These are phyloP conservation scores for Colletotrichum plurivorum DNA, from an alignment of 2,329 filamentous ascomycete species.

Conservation along the genomic window DNA sequence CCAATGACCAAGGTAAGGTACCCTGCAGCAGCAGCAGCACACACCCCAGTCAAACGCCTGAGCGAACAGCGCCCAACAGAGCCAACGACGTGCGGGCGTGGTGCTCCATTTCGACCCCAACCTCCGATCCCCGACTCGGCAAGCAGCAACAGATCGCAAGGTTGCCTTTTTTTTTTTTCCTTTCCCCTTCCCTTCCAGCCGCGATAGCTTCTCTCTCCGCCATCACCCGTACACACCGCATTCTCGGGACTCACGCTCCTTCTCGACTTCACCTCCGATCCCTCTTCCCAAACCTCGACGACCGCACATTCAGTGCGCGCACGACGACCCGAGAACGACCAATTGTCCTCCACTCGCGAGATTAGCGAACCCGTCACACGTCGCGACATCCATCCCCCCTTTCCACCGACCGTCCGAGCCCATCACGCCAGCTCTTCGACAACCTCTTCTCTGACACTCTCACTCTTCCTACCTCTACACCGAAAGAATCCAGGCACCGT, in stretches of 20 bases:
- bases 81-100: not conserved
- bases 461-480: conserved; percentile 20
- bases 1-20: not conserved
- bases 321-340: not conserved
- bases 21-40: not conserved
- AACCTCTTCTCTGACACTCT: not conserved
- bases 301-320: conserved; percentile 17
- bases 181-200: not conserved
- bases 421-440: conserved; percentile 18
- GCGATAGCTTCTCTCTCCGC: conserved; percentile 26
- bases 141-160: conserved; percentile 34
- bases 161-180: conserved; percentile 14
- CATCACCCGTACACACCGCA: conserved; percentile 8
- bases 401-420: conserved; percentile 4
- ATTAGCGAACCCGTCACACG: conserved; percentile 18
- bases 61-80: conserved; percentile 14
- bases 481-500: not conserved
- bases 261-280: not conserved
- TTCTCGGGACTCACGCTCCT: conserved; percentile 19
- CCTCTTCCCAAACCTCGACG: conserved; percentile 6
- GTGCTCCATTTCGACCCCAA: conserved; percentile 38
- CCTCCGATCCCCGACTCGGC: conserved; percentile 38
- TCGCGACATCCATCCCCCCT: conserved; percentile 28
- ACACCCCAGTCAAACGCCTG: conserved; percentile 16
- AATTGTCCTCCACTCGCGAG: not conserved